phyloP scores from a whole-genome alignment of 2,329 filamentous ascomycete species.

The Atkinsonella hypoxylon region DNA sequence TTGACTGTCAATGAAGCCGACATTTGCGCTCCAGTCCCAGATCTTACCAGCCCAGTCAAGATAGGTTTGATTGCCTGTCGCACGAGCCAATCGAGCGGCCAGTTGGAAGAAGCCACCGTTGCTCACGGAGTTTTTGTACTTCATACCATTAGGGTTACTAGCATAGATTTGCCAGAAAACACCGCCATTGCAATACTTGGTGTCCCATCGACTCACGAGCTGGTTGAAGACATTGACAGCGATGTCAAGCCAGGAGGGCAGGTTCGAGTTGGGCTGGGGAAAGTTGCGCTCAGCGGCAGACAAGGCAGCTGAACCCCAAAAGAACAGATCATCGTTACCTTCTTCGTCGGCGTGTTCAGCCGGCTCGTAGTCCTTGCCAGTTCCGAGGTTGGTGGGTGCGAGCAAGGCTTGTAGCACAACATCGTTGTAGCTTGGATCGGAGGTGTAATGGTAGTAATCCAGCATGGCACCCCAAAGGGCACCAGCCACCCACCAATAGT shows the following conservation, averaged over 20 bases:
- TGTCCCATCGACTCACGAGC: conserved; percentile 60
- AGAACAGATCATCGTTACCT: conserved; percentile 65
- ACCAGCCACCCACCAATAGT: conserved; percentile 58
- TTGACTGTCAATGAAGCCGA: conserved; percentile 43
- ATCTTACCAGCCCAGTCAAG: conserved; percentile 52
- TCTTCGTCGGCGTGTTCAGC: conserved; percentile 43
- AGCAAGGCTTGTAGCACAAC: conserved; percentile 46
- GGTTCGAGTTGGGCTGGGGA: conserved; percentile 42
- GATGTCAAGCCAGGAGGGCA: conserved; percentile 55
- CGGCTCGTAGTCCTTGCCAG: conserved; percentile 47
- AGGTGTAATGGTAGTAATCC: conserved; percentile 57
- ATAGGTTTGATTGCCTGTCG: conserved; percentile 55
- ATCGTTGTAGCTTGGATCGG: conserved; percentile 49
- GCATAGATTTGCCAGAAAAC: conserved; percentile 73
- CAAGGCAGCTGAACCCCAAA: conserved; percentile 59
- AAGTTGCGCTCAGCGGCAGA: conserved; percentile 58
- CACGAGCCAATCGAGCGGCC: conserved; percentile 60
- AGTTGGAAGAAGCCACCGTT: conserved; percentile 80
- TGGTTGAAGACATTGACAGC: conserved; percentile 61
- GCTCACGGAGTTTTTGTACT: conserved; percentile 73
- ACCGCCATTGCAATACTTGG: conserved; percentile 54
- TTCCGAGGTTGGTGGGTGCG: conserved; percentile 42
- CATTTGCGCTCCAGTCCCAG: conserved; percentile 50
- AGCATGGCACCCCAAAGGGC: conserved; percentile 56
- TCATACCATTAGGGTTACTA: conserved; percentile 60